phyloP scores from a whole-genome alignment of 2,329 filamentous ascomycete genomes.

The Ophiostoma populinum region DNA sequence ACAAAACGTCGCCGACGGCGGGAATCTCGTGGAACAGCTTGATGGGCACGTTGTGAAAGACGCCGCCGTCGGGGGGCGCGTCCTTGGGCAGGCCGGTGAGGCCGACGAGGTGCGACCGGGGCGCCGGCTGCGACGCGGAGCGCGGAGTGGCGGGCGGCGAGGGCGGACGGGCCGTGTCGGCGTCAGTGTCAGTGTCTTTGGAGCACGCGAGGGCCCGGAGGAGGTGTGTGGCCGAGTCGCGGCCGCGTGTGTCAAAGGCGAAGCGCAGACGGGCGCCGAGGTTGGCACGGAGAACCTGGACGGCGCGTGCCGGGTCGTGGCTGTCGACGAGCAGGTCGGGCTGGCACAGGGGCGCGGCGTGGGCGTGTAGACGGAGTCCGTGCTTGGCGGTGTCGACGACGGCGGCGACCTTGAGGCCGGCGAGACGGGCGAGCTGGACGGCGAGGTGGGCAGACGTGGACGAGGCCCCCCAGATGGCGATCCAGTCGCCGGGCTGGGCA shows the following conservation, averaged over 20 bases:
- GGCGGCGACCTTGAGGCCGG: conserved; percentile 45
- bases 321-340: conserved; percentile 54
- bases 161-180: conserved; percentile 18
- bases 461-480: conserved; percentile 59
- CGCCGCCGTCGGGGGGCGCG: conserved; percentile 23
- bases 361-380: conserved; percentile 36
- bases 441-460: conserved; percentile 52
- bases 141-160: conserved; percentile 19
- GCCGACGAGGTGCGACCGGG: conserved; percentile 43
- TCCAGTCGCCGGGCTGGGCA: conserved; percentile 45
- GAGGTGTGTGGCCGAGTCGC: conserved; percentile 42
- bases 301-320: conserved; percentile 45
- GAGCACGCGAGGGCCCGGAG: conserved; percentile 27
- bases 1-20: conserved; percentile 42
- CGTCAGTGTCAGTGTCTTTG: not conserved
- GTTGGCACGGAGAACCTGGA: conserved; percentile 43
- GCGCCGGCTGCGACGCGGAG: not conserved
- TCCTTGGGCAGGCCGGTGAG: conserved; percentile 50
- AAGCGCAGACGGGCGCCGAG: conserved; percentile 40
- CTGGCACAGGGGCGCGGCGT: conserved; percentile 17
- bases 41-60: conserved; percentile 52
- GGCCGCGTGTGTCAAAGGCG: conserved; percentile 50
- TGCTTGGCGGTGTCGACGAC: conserved; percentile 52
- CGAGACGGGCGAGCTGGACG: conserved; percentile 50
- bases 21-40: conserved; percentile 58